A percentile compares a stretch with the other conserved stretches of the same genome.
Evolutionary conservation across 1,139 yeast genomes (phyloP).

Genomic region (Debaryomyces robertsiae): DNA sequence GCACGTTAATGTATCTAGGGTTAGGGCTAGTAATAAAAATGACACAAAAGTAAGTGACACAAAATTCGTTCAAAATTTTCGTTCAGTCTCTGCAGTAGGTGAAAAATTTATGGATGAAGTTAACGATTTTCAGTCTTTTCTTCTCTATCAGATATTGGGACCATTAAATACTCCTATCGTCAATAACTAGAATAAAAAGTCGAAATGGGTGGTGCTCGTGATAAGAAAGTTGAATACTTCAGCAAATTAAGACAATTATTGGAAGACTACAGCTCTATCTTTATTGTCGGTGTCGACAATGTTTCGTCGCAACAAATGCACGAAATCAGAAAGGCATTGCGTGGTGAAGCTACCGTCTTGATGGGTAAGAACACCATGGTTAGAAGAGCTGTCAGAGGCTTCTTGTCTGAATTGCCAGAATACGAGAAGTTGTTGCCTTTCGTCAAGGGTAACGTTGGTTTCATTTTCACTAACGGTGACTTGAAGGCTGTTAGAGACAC

Average conservation of each 20-base stretch:
- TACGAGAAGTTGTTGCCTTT: constrained; percentile 92
- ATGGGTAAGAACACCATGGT: constrained; percentile 99
- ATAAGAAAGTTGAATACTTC: constrained; percentile 95
- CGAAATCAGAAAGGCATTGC: constrained; percentile 96
- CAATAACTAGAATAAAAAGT: constrained; percentile 53
- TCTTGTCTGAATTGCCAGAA: constrained; percentile 92
- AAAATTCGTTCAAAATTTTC: constrained; percentile 6
- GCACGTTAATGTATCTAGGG: constrained; percentile 16
- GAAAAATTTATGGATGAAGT: constrained; percentile 3
- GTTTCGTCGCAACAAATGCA: constrained; percentile 99
- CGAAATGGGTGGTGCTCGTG: constrained; percentile 99
- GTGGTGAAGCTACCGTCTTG: constrained; percentile 92
- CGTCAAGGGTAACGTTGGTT: constrained; percentile 98
- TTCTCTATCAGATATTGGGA: constrained; percentile 22
- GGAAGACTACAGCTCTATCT: constrained; percentile 96
- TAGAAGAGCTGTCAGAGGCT: constrained; percentile 99
- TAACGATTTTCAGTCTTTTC: constrained; percentile 1
- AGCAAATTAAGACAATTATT: constrained; percentile 91
- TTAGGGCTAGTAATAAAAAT: constrained; percentile 11
- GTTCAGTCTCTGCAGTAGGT: background rate
- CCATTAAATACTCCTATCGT: constrained; percentile 98
- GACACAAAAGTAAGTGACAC: constrained; percentile 5
- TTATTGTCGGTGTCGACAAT: constrained; percentile 99
- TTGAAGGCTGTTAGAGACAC: constrained; percentile 89
- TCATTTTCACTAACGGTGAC: constrained; percentile 97